phyloP scores from a whole-genome alignment of 1,284 basidiomycete species.

The Amylostereum areolatum region DNA sequence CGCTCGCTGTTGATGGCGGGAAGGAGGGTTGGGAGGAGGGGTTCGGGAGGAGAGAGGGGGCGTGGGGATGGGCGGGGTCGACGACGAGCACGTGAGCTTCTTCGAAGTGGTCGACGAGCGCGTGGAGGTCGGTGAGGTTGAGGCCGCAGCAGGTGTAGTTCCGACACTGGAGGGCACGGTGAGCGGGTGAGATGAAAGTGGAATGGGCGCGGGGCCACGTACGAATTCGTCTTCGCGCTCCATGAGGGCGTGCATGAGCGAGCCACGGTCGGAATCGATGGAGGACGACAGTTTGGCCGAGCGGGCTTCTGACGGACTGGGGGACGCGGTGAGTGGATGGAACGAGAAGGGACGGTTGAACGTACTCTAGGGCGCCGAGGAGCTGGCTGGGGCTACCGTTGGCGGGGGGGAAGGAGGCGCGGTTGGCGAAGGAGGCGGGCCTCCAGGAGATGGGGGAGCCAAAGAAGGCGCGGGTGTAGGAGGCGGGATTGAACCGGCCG shows the following conservation, averaged over 20 bases:
- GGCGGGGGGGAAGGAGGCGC: constrained; percentile 48
- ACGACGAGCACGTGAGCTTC: constrained; percentile 72
- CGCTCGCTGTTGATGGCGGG: neutral
- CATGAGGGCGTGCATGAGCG: constrained; percentile 60
- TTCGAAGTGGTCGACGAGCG: constrained; percentile 83
- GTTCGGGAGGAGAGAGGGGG: constrained; percentile 8
- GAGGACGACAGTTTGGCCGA: constrained; percentile 51
- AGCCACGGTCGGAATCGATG: constrained; percentile 54
- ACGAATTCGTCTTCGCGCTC: constrained; percentile 71
- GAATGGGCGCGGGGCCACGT: constrained; percentile 20
- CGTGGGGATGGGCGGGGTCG: constrained; percentile 46
- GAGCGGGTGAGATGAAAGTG: constrained; percentile 6
- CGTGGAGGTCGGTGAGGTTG: constrained; percentile 75
- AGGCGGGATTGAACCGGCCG: constrained; percentile 53
- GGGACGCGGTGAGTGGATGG: neutral
- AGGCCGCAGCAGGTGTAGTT: constrained; percentile 83
- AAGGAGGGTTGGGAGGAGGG: constrained; percentile 29
- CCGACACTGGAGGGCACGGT: constrained; percentile 45
- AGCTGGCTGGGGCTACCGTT: constrained; percentile 54
- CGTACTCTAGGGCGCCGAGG: constrained; percentile 58
- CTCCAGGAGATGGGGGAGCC: constrained; percentile 69
- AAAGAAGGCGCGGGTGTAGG: constrained; percentile 59
- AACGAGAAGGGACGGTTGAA: constrained; percentile 14
- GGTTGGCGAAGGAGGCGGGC: constrained; percentile 51
- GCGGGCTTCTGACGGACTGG: constrained; percentile 46